Percentiles rank a stretch among this genome's conserved stretches.
Evolutionary conservation across 2,329 filamentous ascomycete genomes (phyloP).

Genomic region (Cladosporium sp.): DNA sequence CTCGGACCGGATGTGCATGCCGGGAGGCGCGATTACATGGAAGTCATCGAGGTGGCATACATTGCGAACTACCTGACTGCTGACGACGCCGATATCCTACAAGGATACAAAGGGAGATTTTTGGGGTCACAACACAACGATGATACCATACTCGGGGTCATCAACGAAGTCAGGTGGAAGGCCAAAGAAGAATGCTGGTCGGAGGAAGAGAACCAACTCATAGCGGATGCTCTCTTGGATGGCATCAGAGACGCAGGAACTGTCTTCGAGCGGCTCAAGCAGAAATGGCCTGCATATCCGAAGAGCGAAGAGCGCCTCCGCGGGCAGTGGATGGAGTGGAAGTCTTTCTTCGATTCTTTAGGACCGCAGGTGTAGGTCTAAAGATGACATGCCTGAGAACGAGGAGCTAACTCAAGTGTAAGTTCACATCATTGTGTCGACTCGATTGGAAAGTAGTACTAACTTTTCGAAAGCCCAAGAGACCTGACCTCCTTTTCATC

Average conservation of each 20-base stretch:
- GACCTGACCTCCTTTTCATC: too few species aligned
- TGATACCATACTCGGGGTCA: background rate
- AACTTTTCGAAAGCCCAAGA: too few species aligned
- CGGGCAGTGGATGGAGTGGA: too few species aligned
- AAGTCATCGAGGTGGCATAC: background rate
- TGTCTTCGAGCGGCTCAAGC: background rate
- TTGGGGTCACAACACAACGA: background rate
- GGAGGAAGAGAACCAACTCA: background rate
- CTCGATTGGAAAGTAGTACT: too few species aligned
- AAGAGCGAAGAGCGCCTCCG: too few species aligned
- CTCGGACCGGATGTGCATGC: background rate
- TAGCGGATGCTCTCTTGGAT: background rate
- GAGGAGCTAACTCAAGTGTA: too few species aligned
- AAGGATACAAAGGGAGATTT: background rate
- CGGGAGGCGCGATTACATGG: background rate
- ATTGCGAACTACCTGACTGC: background rate
- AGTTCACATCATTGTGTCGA: too few species aligned
- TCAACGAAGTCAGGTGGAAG: background rate
- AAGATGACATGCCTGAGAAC: too few species aligned
- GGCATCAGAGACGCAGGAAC: too few species aligned
- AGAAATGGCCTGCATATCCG: background rate
- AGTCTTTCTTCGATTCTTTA: too few species aligned
- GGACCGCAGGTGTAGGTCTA: too few species aligned
- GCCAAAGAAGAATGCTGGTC: background rate
- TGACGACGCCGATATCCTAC: background rate